Evolutionary conservation across 2,329 filamentous ascomycete genomes (phyloP), one percentile per base, ranked within the genome.

Genomic region (Exophiala xenobiotica): DNA sequence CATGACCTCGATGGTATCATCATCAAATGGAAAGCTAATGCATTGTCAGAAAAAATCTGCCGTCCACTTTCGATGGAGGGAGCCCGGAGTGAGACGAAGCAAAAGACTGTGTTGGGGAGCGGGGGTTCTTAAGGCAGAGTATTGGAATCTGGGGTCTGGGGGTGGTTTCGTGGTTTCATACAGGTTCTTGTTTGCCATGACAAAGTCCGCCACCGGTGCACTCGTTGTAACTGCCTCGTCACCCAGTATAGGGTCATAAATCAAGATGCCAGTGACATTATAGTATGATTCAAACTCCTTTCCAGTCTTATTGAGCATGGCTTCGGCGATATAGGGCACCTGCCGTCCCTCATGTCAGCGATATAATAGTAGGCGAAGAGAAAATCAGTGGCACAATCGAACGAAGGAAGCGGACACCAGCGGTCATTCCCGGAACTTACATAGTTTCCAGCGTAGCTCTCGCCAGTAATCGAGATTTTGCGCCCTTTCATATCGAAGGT

Each of bases 391-490:
- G n/a, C n/a, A n/a, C n/a, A n/a, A n/a, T n/a, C n/a, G n/a, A n/a
- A n/a, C n/a, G n/a, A n/a, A n/a, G n/a, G n/a, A n/a, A n/a, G n/a
- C n/a, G n/a, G n/a, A n/a, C 12, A 27, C 26, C 12, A 27, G 12
- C 12, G 26, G 12, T 6, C 12, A 27, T 27, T 27, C 6, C 5
- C 12, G 33, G 4, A 38, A 38, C 37, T 39, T 42, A 61, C 55
- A 74, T 69, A 7, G 86, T 86, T 0, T 81, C 85, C 59, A 88
- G 89, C 51, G 22, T 54, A 54, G 6, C 39, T 45, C 66, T 88
- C 87, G 6, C 87, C 88, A 19, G 54, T 62, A 6, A 63, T 27
- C 31, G 59, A 61, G n/a, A 60, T 56, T 38, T 62, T 56, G 22
- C 41, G 52, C 9, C 51, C 53, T 9, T 51, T 31, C 22, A 53